phyloP scores from a whole-genome alignment of 163 green algal genomes.

The Scenedesmus sp. region DNA sequence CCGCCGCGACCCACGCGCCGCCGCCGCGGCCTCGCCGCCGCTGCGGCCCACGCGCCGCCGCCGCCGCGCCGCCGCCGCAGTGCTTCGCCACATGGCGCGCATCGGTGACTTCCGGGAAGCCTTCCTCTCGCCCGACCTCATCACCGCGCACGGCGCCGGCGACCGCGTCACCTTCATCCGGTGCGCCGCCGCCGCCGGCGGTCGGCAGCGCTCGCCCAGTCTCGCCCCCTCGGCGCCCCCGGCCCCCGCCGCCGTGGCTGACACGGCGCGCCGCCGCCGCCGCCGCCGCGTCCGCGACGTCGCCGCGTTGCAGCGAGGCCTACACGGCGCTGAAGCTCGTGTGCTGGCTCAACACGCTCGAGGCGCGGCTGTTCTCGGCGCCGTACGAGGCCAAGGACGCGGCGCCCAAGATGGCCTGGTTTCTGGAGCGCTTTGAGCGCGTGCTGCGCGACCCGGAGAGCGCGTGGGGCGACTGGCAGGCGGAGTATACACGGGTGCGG shows the following conservation, averaged over 20 bases:
- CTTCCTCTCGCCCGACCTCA: slow-evolving; percentile 63
- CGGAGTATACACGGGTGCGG: slow-evolving; percentile 67
- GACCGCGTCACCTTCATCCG: slow-evolving; percentile 59
- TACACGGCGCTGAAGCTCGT: slow-evolving; percentile 73
- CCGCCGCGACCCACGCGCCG: too few species aligned
- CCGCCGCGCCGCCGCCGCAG: slow-evolving; percentile 43
- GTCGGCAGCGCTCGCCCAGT: not conserved
- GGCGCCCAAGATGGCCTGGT: slow-evolving; percentile 41
- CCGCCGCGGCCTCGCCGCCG: not conserved
- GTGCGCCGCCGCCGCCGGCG: slow-evolving; percentile 17
- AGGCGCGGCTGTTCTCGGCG: slow-evolving; percentile 60
- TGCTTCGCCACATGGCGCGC: slow-evolving; percentile 67
- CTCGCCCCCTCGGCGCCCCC: too few species aligned
- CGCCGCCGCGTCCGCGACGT: too few species aligned
- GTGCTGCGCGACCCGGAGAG: slow-evolving; percentile 57
- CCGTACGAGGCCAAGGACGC: slow-evolving; percentile 68
- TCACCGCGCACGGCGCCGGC: slow-evolving; percentile 44
- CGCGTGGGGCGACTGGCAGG: slow-evolving; percentile 61
- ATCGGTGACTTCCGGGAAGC: slow-evolving; percentile 76
- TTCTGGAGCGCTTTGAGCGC: slow-evolving; percentile 50
- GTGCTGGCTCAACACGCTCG: slow-evolving; percentile 78
- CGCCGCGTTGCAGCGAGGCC: too few species aligned
- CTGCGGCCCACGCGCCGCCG: not conserved
- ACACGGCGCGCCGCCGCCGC: too few species aligned
- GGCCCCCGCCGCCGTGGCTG: too few species aligned